Evolutionary conservation across 345 rosid genomes (phyloP), one percentile per base, ranked within the genome.

Genomic region (Murraya paniculata): DNA sequence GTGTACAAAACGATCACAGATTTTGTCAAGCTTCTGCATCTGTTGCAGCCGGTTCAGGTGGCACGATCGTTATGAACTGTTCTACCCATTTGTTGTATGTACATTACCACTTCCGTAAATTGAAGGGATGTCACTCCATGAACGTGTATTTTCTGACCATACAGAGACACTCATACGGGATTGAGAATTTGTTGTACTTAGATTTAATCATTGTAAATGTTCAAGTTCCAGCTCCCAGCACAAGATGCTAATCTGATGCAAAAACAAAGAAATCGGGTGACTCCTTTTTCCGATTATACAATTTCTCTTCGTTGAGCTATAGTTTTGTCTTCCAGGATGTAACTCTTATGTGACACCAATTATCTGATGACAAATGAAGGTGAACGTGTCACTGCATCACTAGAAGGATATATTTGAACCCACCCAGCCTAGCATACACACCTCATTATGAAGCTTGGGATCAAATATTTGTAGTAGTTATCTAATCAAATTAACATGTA

Each of bases 81-180:
- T 83, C 65, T 22, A 73, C 69, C 78, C 48, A 85, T 76, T 84
- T 82, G 68, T 77, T 77, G 71, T 73, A 76, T 78, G 89, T 84
- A 81, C 80, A 78, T 71, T 73, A 65, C 79, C 69, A 74, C 80
- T 55, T 72, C 2, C 69, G 76, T 50, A 57, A 59, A 79, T 58
- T 76, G 78, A 60, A 72, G 39, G 79, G 71, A 72, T 72, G 73
- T 68, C 61, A 71, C 71, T 71, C 73, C 53, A 30, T 9, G 65
- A 75, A 58, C 48, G 60, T 68, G 48, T 66, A 74, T 70, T 55
- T 35, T 71, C 59, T 28, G 35, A 48, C 59, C 28, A 24, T 76
- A 30, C 48, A 30, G 50, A 30, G 24, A 8, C 38, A 0, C 7
- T 21, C n/a, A 50, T 36, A 31, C 35, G 24, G 72, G 53, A 35